Evolutionary conservation across 2,329 filamentous ascomycete genomes (phyloP).

Genomic region (Xylaria sp.): DNA sequence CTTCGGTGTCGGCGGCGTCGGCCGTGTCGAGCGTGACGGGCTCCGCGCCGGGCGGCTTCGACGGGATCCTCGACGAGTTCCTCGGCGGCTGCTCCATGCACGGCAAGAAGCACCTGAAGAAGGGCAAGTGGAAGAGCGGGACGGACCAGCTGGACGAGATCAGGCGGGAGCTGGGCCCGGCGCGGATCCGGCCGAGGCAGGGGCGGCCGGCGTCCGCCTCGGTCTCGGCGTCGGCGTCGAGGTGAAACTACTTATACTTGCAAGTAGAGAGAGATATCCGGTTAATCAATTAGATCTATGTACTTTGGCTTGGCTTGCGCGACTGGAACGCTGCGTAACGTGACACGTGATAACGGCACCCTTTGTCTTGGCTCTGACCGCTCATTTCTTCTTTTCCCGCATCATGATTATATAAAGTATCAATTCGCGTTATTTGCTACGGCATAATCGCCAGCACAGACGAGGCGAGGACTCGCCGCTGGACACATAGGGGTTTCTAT

Average conservation of each 20-base stretch:
- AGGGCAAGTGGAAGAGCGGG: constrained; percentile 78
- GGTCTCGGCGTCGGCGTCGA: constrained; percentile 23
- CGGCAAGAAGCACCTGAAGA: constrained; percentile 76
- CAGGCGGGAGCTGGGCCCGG: constrained; percentile 75
- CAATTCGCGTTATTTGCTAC: constrained; percentile 27
- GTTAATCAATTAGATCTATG: neutral
- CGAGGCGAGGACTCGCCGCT: constrained; percentile 11
- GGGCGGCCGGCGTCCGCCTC: constrained; percentile 51
- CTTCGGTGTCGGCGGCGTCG: constrained; percentile 63
- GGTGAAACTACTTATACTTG: neutral
- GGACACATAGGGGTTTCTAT: neutral
- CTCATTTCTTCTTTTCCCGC: neutral
- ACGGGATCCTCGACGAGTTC: constrained; percentile 92
- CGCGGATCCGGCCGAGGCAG: constrained; percentile 54
- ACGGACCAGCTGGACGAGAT: constrained; percentile 92
- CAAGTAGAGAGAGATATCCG: constrained; percentile 4
- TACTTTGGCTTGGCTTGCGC: no score
- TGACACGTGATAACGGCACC: neutral
- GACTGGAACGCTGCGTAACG: no score
- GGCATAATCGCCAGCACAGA: constrained; percentile 20
- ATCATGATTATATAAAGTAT: constrained; percentile 8
- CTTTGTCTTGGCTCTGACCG: neutral
- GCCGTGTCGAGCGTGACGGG: constrained; percentile 69
- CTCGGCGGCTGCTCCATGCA: constrained; percentile 71
- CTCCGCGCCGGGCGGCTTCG: constrained; percentile 76